A percentile compares a stretch with the other conserved stretches of the same genome.
phyloP scores from a whole-genome alignment of 2,329 filamentous ascomycete species.

The Sclerotiophoma versabilis region DNA sequence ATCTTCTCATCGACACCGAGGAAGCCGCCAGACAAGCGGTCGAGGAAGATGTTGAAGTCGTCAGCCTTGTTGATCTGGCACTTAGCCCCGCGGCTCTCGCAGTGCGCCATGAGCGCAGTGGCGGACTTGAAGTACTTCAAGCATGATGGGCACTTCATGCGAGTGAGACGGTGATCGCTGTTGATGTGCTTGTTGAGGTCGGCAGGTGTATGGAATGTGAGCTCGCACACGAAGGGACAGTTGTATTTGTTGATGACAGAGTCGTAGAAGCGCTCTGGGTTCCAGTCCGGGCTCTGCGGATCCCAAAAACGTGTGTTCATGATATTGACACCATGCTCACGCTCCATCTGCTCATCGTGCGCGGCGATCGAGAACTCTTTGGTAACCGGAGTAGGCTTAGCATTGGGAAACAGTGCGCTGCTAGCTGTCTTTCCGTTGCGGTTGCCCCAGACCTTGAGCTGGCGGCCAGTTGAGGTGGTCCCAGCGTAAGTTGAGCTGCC shows the following conservation, averaged over 20 bases:
- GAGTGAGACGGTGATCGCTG: conserved; percentile 43
- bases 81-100: conserved; percentile 43
- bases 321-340: conserved; percentile 47
- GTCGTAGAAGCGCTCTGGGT: conserved; percentile 57
- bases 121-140: conserved; percentile 50
- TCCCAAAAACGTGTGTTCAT: conserved; percentile 56
- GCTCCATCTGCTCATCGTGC: conserved; percentile 36
- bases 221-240: conserved; percentile 65
- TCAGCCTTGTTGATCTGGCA: conserved; percentile 47
- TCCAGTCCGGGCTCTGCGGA: conserved; percentile 58
- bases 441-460: conserved; percentile 32
- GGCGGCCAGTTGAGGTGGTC: conserved; percentile 12
- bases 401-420: conserved; percentile 46
- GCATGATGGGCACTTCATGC: conserved; percentile 51
- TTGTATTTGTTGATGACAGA: conserved; percentile 55
- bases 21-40: conserved; percentile 54
- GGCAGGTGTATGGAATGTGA: conserved; percentile 30
- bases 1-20: conserved; percentile 39
- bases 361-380: conserved; percentile 40
- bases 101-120: conserved; percentile 51
- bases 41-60: conserved; percentile 46
- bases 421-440: conserved; percentile 30
- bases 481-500: neutral
- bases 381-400: conserved; percentile 37
- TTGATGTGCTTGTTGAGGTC: conserved; percentile 50